A percentile compares a stretch with the other conserved stretches of the same genome.
phyloP scores from a whole-genome alignment of 108 stramenopile genomes.

The Skeletonema potamos region DNA sequence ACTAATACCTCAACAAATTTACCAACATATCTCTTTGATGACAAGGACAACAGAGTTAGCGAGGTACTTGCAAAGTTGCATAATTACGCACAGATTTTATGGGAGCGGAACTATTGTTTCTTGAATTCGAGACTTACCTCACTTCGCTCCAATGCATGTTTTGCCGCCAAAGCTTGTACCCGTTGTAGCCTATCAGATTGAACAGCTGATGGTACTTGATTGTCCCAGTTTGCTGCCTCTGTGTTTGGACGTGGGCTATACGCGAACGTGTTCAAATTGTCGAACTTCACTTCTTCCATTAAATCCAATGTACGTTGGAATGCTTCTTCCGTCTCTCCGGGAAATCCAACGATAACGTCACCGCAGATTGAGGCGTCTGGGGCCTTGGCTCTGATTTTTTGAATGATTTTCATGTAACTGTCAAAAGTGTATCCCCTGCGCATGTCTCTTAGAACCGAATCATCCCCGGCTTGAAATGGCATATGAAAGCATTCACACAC shows the following conservation, averaged over 20 bases:
- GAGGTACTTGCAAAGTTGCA: too few relatives aligned
- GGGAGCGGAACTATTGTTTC: too few relatives aligned
- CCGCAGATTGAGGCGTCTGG: constrained; percentile 81
- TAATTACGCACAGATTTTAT: too few relatives aligned
- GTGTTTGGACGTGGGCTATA: constrained; percentile 66
- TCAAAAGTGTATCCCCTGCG: constrained; percentile 88
- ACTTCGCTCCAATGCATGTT: constrained; percentile 85
- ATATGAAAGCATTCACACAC: constrained; percentile 90
- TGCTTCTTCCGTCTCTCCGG: constrained; percentile 83
- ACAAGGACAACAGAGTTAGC: too few relatives aligned
- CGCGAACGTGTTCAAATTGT: constrained; percentile 58
- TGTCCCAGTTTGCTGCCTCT: constrained; percentile 54
- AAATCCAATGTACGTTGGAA: constrained; percentile 82
- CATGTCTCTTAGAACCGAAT: constrained; percentile 81
- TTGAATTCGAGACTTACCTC: too few relatives aligned
- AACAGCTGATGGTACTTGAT: constrained; percentile 81
- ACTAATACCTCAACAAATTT: constrained; percentile 81
- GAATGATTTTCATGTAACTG: constrained; percentile 89
- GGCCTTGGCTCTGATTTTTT: constrained; percentile 64
- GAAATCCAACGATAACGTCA: constrained; percentile 89
- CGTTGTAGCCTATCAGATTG: constrained; percentile 87
- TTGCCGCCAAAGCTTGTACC: constrained; percentile 76
- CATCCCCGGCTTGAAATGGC: constrained; percentile 91
- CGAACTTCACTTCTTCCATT: constrained; percentile 76
- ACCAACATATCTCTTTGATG: constrained; percentile 86